phyloP scores from a whole-genome alignment of 192 early-diverging fungal species.

The Phlyctochytrium bullatum region DNA sequence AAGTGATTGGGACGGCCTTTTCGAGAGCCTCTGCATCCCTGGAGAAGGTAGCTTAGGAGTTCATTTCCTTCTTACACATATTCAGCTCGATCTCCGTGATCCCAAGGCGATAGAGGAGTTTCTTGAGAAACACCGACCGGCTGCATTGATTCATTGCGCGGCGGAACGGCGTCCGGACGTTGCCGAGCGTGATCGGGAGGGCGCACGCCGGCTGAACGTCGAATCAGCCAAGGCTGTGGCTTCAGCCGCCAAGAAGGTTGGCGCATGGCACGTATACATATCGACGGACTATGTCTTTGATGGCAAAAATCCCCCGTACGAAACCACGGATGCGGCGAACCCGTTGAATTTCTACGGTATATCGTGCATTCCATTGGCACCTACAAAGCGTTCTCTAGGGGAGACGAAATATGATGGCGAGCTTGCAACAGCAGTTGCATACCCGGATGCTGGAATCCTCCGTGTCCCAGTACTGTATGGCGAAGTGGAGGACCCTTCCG shows the following conservation, averaged over 20 bases:
- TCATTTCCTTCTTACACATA: background rate
- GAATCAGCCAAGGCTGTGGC: conserved; percentile 59
- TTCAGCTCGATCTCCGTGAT: conserved; percentile 68
- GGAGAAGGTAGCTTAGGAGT: conserved; percentile 45
- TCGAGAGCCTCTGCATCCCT: conserved; percentile 55
- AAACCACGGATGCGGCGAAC: conserved; percentile 62
- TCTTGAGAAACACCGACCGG: conserved; percentile 54
- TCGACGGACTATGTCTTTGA: conserved; percentile 95
- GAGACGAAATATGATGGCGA: conserved; percentile 77
- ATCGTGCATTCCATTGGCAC: conserved; percentile 9
- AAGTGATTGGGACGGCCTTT: conserved; percentile 74
- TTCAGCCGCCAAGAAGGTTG: conserved; percentile 38
- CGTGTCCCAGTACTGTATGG: conserved; percentile 83
- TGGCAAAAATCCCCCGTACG: conserved; percentile 75
- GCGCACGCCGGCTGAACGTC: conserved; percentile 62
- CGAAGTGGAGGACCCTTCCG: conserved; percentile 56
- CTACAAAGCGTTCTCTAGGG: conserved; percentile 28
- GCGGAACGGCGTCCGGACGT: conserved; percentile 85
- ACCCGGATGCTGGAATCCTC: conserved; percentile 64
- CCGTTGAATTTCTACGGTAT: conserved; percentile 82
- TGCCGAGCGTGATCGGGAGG: conserved; percentile 63
- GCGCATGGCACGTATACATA: conserved; percentile 73
- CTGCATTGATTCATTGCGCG: conserved; percentile 78
- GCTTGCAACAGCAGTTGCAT: conserved; percentile 49
- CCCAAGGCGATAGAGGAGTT: conserved; percentile 47